phyloP scores from a whole-genome alignment of 2,329 filamentous ascomycete genomes.

The Parafenestella ontariensis region DNA sequence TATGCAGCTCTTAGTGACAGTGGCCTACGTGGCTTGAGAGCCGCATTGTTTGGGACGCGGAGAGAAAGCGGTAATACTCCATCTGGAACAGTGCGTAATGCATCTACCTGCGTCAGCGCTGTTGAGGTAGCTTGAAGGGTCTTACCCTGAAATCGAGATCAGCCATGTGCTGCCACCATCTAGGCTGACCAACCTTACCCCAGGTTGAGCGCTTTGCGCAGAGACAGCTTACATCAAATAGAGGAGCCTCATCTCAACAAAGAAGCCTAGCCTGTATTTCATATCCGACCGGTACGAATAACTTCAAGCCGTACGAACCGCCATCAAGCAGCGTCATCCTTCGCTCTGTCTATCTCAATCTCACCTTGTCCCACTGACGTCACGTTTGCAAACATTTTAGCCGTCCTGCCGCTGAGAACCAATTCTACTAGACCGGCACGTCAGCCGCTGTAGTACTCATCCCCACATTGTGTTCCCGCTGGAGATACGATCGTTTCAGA shows the following conservation, averaged over 20 bases:
- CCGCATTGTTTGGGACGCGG: too few relatives aligned
- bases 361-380: slow-evolving; percentile 11
- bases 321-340: neutral
- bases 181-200: too few relatives aligned
- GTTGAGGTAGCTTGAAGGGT: too few relatives aligned
- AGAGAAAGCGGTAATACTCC: too few relatives aligned
- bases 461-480: neutral
- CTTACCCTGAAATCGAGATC: too few relatives aligned
- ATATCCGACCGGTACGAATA: neutral
- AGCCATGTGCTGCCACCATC: too few relatives aligned
- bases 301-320: neutral
- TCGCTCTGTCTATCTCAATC: slow-evolving; percentile 1
- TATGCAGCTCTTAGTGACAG: too few relatives aligned
- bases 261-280: neutral
- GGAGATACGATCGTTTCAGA: slow-evolving; percentile 1
- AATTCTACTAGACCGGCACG: neutral
- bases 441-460: slow-evolving; percentile 2
- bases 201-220: too few relatives aligned
- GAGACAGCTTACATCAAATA: too few relatives aligned
- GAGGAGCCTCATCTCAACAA: neutral
- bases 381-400: slow-evolving; percentile 1
- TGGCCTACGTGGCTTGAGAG: too few relatives aligned
- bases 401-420: slow-evolving; percentile 5
- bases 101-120: too few relatives aligned
- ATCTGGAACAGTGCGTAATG: too few relatives aligned